phyloP scores from a whole-genome alignment of 768 basidiomycete species.

The Lentinula lateritia region DNA sequence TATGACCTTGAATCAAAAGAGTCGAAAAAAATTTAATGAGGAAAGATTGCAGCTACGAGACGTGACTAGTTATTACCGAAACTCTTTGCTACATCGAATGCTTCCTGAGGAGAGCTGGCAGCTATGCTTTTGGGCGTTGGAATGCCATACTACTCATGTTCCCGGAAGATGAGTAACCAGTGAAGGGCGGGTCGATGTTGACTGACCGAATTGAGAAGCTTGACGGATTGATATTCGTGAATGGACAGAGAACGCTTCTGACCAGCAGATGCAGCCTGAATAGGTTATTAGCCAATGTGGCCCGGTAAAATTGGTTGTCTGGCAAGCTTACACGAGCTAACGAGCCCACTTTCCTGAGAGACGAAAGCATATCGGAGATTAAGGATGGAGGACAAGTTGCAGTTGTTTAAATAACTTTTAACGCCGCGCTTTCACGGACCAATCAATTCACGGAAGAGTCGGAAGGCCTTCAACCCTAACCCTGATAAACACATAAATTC shows the following conservation, averaged over 20 bases:
- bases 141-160: slow-evolving; percentile 72
- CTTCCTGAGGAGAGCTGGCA: slow-evolving; percentile 87
- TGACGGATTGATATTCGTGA: slow-evolving; percentile 97
- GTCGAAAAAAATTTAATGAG: slow-evolving; percentile 8
- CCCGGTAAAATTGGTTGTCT: background rate
- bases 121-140: slow-evolving; percentile 88
- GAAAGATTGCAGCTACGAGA: slow-evolving; percentile 1
- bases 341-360: slow-evolving; percentile 58
- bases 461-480: slow-evolving; percentile 30
- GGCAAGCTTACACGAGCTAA: slow-evolving; percentile 52
- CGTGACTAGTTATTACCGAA: slow-evolving; percentile 58
- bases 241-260: slow-evolving; percentile 93
- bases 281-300: slow-evolving; percentile 6
- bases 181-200: background rate
- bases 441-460: slow-evolving; percentile 13
- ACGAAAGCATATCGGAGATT: slow-evolving; percentile 53
- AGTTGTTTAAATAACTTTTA: background rate
- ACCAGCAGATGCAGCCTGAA: slow-evolving; percentile 62
- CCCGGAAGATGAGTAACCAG: background rate
- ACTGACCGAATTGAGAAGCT: slow-evolving; percentile 85
- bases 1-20: slow-evolving; percentile 42
- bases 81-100: slow-evolving; percentile 80
- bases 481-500: slow-evolving; percentile 8
- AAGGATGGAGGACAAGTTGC: slow-evolving; percentile 6
- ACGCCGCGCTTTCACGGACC: slow-evolving; percentile 3